phyloP scores from a whole-genome alignment of 2,329 filamentous ascomycete species.

The Calonectria hongkongensis region DNA sequence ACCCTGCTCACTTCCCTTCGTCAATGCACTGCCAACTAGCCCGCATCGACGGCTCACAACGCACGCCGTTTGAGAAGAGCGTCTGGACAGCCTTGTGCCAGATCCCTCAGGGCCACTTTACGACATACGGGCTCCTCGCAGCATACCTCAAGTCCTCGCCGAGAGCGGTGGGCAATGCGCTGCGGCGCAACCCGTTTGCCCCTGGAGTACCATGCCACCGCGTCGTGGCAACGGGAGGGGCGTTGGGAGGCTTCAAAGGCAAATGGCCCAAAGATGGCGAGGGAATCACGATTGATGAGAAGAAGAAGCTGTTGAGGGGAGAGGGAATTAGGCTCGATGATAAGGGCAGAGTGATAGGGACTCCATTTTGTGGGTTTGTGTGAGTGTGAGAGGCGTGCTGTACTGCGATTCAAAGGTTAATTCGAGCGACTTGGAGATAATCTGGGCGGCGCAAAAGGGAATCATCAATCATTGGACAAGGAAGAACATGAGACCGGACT shows the following conservation, averaged over 20 bases:
- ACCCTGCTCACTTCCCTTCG: slow-evolving; percentile 31
- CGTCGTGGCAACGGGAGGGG: slow-evolving; percentile 83
- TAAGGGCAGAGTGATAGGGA: slow-evolving; percentile 75
- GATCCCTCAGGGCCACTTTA: slow-evolving; percentile 84
- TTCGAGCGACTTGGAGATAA: neutral
- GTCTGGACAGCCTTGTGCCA: slow-evolving; percentile 85
- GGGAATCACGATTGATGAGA: slow-evolving; percentile 78
- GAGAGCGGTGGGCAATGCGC: slow-evolving; percentile 84
- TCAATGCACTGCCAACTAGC: slow-evolving; percentile 63
- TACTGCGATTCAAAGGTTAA: slow-evolving; percentile 1
- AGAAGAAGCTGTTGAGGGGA: slow-evolving; percentile 74
- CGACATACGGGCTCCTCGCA: slow-evolving; percentile 85
- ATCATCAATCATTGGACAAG: slow-evolving; percentile 2
- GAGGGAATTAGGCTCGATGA: slow-evolving; percentile 81
- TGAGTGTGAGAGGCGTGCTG: slow-evolving; percentile 27
- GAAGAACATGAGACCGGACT: slow-evolving; percentile 12
- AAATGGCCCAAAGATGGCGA: slow-evolving; percentile 77
- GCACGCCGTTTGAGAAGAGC: slow-evolving; percentile 75
- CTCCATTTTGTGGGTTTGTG: slow-evolving; percentile 63
- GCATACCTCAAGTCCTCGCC: slow-evolving; percentile 81
- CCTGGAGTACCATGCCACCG: slow-evolving; percentile 89
- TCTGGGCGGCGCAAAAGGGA: neutral
- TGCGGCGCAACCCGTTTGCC: slow-evolving; percentile 88
- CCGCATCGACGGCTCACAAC: slow-evolving; percentile 65
- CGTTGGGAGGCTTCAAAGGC: slow-evolving; percentile 83